phyloP scores from a whole-genome alignment of 306 rosid genomes.

The Crotalaria pallida region DNA sequence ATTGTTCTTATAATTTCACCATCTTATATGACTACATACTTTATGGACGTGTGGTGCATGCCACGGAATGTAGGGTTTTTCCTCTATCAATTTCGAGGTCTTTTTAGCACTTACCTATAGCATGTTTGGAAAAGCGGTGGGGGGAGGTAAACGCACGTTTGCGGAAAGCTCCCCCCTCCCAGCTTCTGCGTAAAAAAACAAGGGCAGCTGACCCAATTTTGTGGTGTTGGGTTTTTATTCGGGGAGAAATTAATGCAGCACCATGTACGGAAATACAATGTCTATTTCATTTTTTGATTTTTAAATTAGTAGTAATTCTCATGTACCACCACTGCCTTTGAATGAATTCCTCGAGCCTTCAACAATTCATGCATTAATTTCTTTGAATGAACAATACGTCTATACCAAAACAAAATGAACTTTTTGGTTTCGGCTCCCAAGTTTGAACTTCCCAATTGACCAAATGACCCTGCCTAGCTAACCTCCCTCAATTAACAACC shows the following conservation, averaged over 20 bases:
- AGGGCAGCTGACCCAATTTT: conserved; percentile 38
- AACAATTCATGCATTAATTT: conserved; percentile 18
- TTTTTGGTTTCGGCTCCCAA: conserved; percentile 7
- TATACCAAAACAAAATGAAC: conserved; percentile 16
- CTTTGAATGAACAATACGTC: too few relatives aligned
- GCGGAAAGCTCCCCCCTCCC: too few relatives aligned
- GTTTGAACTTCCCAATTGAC: conserved; percentile 19
- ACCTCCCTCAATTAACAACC: neutral
- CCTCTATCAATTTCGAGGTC: conserved; percentile 5
- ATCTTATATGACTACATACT: too few relatives aligned
- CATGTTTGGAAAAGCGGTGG: too few relatives aligned
- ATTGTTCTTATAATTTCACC: too few relatives aligned
- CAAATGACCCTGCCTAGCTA: neutral
- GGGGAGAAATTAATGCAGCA: too few relatives aligned
- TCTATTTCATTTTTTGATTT: too few relatives aligned
- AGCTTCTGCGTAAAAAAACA: conserved; percentile 35
- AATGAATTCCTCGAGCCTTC: conserved; percentile 30
- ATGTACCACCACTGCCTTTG: conserved; percentile 12
- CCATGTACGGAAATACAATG: too few relatives aligned
- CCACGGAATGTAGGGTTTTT: conserved; percentile 16
- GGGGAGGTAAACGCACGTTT: too few relatives aligned
- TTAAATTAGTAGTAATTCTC: too few relatives aligned
- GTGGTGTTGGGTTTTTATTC: conserved; percentile 11
- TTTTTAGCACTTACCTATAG: conserved; percentile 25
- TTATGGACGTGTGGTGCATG: conserved; percentile 23